These are phyloP conservation scores for Talaromyces sp. DNA, from an alignment of 2,329 filamentous ascomycete species.

Conservation along the genomic window DNA sequence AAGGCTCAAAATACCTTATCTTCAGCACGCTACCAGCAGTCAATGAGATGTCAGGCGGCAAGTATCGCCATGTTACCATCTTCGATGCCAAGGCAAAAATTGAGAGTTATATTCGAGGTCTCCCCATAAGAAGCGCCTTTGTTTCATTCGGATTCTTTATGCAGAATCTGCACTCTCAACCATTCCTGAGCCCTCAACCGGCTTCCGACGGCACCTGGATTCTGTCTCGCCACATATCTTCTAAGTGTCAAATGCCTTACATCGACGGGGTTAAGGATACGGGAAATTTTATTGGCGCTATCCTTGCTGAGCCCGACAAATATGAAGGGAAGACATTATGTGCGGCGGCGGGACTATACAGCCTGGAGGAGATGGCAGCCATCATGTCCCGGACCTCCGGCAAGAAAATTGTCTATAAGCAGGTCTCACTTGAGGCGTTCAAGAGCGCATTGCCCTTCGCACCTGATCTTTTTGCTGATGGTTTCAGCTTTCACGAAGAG, in stretches of 20 bases:
- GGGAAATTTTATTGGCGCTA: constrained; percentile 29
- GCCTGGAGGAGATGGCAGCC: constrained; percentile 23
- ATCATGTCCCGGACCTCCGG: constrained; percentile 30
- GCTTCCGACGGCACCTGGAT: background rate
- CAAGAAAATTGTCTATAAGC: constrained; percentile 30
- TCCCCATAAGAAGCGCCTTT: constrained; percentile 48
- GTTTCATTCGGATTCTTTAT: constrained; percentile 52
- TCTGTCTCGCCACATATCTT: background rate
- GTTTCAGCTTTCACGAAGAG: constrained; percentile 24
- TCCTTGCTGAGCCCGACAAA: constrained; percentile 31
- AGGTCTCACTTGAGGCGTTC: constrained; percentile 19
- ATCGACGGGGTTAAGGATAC: constrained; percentile 24
- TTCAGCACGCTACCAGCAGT: constrained; percentile 20
- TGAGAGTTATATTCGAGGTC: constrained; percentile 48
- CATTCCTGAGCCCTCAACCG: background rate
- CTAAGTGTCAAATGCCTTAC: background rate
- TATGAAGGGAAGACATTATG: constrained; percentile 31
- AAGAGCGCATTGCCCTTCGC: constrained; percentile 14
- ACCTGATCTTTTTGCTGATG: constrained; percentile 14
- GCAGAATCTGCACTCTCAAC: constrained; percentile 38
- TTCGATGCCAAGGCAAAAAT: constrained; percentile 56
- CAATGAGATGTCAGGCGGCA: constrained; percentile 24
- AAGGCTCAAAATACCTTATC: constrained; percentile 23
- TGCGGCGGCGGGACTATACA: constrained; percentile 29
- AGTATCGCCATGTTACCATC: constrained; percentile 32